phyloP scores from a whole-genome alignment of 2,329 filamentous ascomycete genomes.

The Monilinia fructigena region DNA sequence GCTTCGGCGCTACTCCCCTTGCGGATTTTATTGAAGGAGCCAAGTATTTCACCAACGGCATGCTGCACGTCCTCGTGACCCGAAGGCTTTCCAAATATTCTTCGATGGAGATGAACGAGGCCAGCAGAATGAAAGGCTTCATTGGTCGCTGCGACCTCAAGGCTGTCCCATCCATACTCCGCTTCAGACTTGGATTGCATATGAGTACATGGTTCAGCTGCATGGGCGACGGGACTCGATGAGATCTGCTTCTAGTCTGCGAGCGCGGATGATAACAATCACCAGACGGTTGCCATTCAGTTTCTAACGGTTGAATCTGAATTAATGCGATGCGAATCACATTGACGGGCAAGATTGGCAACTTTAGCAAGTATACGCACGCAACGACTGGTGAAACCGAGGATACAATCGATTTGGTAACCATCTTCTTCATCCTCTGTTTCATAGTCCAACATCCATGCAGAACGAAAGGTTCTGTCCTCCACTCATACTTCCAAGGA shows the following conservation, averaged over 20 bases:
- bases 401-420: conserved; percentile 74
- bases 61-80: conserved; percentile 60
- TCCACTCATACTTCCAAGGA: conserved; percentile 70
- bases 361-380: conserved; percentile 70
- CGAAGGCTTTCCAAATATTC: conserved; percentile 63
- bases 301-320: conserved; percentile 48
- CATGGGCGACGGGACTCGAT: conserved; percentile 51
- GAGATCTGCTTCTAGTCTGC: conserved; percentile 60
- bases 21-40: conserved; percentile 60
- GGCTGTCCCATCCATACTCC: conserved; percentile 56
- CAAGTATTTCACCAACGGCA: conserved; percentile 62
- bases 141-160: conserved; percentile 70
- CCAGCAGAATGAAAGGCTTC: conserved; percentile 78
- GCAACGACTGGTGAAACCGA: conserved; percentile 73
- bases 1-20: conserved; percentile 69
- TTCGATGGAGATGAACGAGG: conserved; percentile 70
- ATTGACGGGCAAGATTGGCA: conserved; percentile 66
- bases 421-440: conserved; percentile 55
- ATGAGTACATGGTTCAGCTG: conserved; percentile 45
- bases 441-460: conserved; percentile 46
- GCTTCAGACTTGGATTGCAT: conserved; percentile 49
- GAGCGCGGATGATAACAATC: conserved; percentile 55
- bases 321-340: conserved; percentile 64
- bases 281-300: conserved; percentile 57
- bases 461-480: conserved; percentile 40